phyloP scores from a whole-genome alignment of 192 early-diverging fungal genomes.

The Backusella sp. region DNA sequence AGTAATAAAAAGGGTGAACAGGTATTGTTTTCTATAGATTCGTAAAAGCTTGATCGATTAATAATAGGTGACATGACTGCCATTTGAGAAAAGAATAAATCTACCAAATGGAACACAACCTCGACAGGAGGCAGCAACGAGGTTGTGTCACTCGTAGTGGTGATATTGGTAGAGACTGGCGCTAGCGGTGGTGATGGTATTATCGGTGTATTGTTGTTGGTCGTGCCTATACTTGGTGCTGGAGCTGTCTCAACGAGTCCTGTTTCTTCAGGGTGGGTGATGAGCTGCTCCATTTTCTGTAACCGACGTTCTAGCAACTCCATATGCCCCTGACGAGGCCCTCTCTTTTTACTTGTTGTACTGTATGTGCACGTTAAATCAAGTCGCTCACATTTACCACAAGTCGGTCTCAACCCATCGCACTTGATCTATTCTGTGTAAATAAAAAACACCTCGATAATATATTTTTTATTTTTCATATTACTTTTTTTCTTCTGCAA shows the following conservation, averaged over 20 bases:
- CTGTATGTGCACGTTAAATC: slow-evolving; percentile 72
- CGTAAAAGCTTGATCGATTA: slow-evolving; percentile 46
- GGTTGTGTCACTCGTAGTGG: not conserved
- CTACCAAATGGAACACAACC: slow-evolving; percentile 48
- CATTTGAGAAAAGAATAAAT: slow-evolving; percentile 46
- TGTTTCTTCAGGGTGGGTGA: slow-evolving; percentile 31
- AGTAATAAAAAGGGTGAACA: slow-evolving; percentile 43
- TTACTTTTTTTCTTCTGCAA: slow-evolving; percentile 72
- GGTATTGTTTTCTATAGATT: slow-evolving; percentile 40
- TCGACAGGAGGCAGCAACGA: slow-evolving; percentile 38
- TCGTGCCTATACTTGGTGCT: not conserved
- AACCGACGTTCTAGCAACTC: slow-evolving; percentile 73
- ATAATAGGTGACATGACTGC: slow-evolving; percentile 47
- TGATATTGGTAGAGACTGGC: not conserved
- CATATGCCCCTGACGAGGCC: slow-evolving; percentile 81
- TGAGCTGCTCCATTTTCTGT: slow-evolving; percentile 74
- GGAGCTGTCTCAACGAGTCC: not conserved
- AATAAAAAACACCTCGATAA: not conserved
- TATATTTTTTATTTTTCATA: not conserved
- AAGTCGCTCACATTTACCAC: slow-evolving; percentile 76
- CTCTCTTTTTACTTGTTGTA: slow-evolving; percentile 84
- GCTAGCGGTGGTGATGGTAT: not conserved
- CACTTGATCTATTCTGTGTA: slow-evolving; percentile 61
- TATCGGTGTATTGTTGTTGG: not conserved
- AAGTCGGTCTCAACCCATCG: slow-evolving; percentile 79